Percentiles rank a stretch among this genome's conserved stretches.
Conservation (phyloP, 2,329 filamentous ascomycete genomes). For the Fusarium stilboides region DNA sequence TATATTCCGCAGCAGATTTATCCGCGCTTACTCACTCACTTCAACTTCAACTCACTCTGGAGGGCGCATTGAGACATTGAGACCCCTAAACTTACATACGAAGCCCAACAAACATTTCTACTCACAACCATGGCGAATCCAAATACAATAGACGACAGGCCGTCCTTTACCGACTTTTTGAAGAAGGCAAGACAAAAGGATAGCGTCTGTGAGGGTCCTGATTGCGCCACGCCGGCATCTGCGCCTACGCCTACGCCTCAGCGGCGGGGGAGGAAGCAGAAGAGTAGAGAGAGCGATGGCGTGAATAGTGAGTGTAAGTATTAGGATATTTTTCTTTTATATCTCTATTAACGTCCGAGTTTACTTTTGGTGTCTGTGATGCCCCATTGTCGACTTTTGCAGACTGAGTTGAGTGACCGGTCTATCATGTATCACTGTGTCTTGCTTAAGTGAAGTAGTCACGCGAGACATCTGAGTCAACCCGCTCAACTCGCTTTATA, state of each 20-base stretch:
- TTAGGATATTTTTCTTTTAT: neutral
- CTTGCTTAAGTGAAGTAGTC: neutral
- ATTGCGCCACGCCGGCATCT: conserved; percentile 5
- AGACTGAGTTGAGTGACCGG: neutral
- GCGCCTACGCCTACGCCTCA: conserved; percentile 1
- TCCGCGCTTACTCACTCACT: neutral
- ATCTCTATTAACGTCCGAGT: neutral
- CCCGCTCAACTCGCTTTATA: neutral
- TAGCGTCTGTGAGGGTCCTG: conserved; percentile 28
- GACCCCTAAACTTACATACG: neutral
- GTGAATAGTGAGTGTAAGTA: conserved; percentile 49
- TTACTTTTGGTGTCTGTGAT: neutral
- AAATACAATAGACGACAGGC: conserved; percentile 46
- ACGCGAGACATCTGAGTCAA: conserved; percentile 8
- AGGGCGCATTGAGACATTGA: neutral
- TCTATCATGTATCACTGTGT: neutral
- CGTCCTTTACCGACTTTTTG: conserved; percentile 66
- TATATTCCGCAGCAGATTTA: neutral
- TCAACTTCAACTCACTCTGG: conserved; percentile 1
- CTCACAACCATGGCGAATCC: conserved; percentile 19
- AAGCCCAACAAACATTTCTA: neutral
- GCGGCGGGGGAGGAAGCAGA: conserved; percentile 15
- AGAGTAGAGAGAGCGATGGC: conserved; percentile 13
- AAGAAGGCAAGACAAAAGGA: conserved; percentile 59
- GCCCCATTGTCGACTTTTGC: neutral